Evolutionary conservation across 2,329 filamentous ascomycete genomes (phyloP).

Genomic region (Claviceps monticola): DNA sequence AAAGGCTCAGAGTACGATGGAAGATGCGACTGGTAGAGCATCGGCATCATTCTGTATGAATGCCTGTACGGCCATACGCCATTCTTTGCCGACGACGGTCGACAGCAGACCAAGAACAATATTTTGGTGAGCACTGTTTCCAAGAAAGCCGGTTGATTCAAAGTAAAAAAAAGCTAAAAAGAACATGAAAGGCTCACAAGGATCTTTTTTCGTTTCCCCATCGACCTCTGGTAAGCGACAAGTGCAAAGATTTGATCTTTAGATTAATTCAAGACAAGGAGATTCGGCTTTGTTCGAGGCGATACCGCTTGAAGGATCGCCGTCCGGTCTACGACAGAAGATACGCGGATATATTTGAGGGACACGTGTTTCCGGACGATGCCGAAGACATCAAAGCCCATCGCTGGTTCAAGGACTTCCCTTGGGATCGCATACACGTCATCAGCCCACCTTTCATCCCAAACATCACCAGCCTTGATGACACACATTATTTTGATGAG

Average conservation of each 20-base stretch:
- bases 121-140: conserved; percentile 47
- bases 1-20: conserved; percentile 55
- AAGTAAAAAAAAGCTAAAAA: neutral
- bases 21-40: conserved; percentile 92
- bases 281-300: conserved; percentile 58
- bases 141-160: neutral
- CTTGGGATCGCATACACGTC: conserved; percentile 63
- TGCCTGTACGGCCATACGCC: conserved; percentile 87
- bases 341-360: conserved; percentile 17
- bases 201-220: conserved; percentile 57
- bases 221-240: conserved; percentile 48
- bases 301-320: conserved; percentile 56
- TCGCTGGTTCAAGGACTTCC: conserved; percentile 67
- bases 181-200: conserved; percentile 46
- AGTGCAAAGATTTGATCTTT: conserved; percentile 65
- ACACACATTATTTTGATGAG: conserved; percentile 85
- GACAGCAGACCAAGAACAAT: conserved; percentile 72
- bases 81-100: conserved; percentile 65
- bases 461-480: conserved; percentile 49
- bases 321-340: conserved; percentile 10
- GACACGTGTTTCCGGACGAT: conserved; percentile 70
- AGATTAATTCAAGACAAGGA: conserved; percentile 62
- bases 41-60: conserved; percentile 89
- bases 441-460: conserved; percentile 69
- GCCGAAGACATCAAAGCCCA: conserved; percentile 83